Evolutionary conservation across 2,329 filamentous ascomycete species (phyloP), one percentile per base, ranked within the genome.

Genomic region (Cladosporium sp.): DNA sequence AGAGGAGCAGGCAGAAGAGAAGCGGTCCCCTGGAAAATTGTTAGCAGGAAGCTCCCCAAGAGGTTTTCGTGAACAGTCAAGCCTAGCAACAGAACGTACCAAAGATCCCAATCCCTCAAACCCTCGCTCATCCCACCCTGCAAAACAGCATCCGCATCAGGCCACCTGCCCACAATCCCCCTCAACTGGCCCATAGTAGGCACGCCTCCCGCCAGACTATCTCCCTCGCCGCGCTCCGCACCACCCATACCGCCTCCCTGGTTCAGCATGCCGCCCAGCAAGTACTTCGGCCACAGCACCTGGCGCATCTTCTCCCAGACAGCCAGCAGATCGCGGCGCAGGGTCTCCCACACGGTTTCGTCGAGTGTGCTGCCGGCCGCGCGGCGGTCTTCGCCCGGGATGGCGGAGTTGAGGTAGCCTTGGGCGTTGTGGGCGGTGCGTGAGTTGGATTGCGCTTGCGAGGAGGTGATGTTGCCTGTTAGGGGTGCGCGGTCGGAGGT

Each of bases 281-380:
- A 85, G 81, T 98, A 98, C 75, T 93, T 93, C 21, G 95, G 95
- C 80, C 92, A 99, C 67, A 99, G 87, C 46, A 99, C 95, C 83
- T 97, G 94, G 78, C 91, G 89, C 89, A 99, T 92, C 85, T 99
- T 99, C 80, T 92, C 91, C 94, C 95, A 98, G 40, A 98, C 92
- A 29, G 93, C 95, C 8, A 94, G 80, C 70, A 99, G 82, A 78
- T 99, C 95, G 71, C 95, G 90, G 62, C 91, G 92, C 67, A 99
- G 83, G n/a, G 95, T 99, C 52, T 94, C 92, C 95, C 95, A 99
- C 49, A 99, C 95, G 1, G 89, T 89, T 81, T 99, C 95, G 79
- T 99, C 95, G 78, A 99, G 96, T 55, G 95, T 99, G 80, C 96
- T 96, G 70, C 90, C 88, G 8, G 93, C 87, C 18, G 95, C 93